Base-by-base conservation (phyloP, 495 filamentous ascomycete genomes). In the Corynascus novoguineensis region DNA sequence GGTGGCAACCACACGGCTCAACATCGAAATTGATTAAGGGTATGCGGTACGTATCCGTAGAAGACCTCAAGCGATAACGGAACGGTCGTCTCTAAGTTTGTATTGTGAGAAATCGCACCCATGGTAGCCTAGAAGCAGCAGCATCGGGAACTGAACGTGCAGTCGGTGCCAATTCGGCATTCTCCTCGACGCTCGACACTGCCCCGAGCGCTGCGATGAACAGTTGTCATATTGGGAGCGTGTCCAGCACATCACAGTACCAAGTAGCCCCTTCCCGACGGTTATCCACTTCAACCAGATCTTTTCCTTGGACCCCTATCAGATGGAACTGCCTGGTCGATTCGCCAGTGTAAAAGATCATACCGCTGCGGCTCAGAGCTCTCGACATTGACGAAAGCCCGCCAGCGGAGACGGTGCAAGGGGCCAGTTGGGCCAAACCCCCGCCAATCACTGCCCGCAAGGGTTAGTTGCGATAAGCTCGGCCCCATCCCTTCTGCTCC, bases 401-500 rank as follows among this genome's bases (percentile, higher is more conserved):
- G 27, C 37, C 21, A 37, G 29, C 8, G 27, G 37, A 48, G 4
- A 14, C n/a, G 0, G 17, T 50, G 52, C 35, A 52, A 45, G 48
- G 37, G 51, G 49, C n/a, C n/a, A 38, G 51, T 37, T 15, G 22
- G 29, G 29, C 32, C 22, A 46, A 28, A 8, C 21, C 17, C 1
- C 38, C 40, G 44, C 60, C 63, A 65, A 65, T 63, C 57, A 60
- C 17, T 8, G 6, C 22, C 41, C 12, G 22, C 5, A 15, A 28
- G 12, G 48, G 45, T 19, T 60, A 40, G 60, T 24, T 22, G 47
- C 61, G 64, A 61, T 61, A 61, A 61, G 64, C 50, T 49, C 55
- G 55, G 58, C 53, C 61, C 46, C n/a, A n/a, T 49, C 31, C 57
- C n/a, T 38, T 48, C 50, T 56, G 21, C 52, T 52, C 35, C 35